These are phyloP conservation scores for Scytalidium lignicola DNA, from an alignment of 2,329 filamentous ascomycete genomes.

Conservation along the genomic window DNA sequence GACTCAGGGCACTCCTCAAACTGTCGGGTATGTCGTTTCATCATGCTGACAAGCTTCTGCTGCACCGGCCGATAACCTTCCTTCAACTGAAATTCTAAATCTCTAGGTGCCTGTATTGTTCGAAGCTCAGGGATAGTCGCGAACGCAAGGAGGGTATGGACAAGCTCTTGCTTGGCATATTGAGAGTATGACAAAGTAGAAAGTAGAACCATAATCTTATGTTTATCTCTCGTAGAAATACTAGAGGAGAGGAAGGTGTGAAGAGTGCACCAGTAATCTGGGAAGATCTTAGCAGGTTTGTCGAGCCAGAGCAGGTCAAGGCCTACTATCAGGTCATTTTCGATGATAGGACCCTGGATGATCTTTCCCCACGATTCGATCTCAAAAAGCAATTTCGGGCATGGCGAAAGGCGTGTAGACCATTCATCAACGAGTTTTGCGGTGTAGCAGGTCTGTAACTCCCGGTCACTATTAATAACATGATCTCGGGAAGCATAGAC, in stretches of 20 bases:
- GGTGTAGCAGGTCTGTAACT: conserved; percentile 9
- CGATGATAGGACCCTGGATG: conserved; percentile 6
- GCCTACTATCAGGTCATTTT: conserved; percentile 2
- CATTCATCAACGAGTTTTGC: conserved; percentile 17
- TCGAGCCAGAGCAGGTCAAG: conserved; percentile 16
- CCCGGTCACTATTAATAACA: conserved; percentile 2
- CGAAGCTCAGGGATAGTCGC: conserved; percentile 18
- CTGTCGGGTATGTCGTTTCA: background rate
- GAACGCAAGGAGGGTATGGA: conserved; percentile 27
- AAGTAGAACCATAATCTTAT: conserved; percentile 25
- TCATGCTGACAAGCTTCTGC: background rate
- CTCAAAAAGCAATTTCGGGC: conserved; percentile 12
- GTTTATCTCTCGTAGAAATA: conserved; percentile 13
- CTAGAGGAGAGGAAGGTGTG: conserved; percentile 13
- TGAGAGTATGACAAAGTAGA: conserved; percentile 20
- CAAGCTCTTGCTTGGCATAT: conserved; percentile 15
- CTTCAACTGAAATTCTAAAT: conserved; percentile 8
- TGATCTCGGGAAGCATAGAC: conserved; percentile 30
- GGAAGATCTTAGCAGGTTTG: conserved; percentile 10
- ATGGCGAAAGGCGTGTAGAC: conserved; percentile 7
- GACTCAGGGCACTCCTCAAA: conserved; percentile 6
- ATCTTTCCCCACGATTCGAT: conserved; percentile 13
- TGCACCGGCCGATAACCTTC: conserved; percentile 8
- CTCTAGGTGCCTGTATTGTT: conserved; percentile 2
- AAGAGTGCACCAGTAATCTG: conserved; percentile 18